Conservation (phyloP, 495 filamentous ascomycete genomes). For the Penicillium flavigenum region DNA sequence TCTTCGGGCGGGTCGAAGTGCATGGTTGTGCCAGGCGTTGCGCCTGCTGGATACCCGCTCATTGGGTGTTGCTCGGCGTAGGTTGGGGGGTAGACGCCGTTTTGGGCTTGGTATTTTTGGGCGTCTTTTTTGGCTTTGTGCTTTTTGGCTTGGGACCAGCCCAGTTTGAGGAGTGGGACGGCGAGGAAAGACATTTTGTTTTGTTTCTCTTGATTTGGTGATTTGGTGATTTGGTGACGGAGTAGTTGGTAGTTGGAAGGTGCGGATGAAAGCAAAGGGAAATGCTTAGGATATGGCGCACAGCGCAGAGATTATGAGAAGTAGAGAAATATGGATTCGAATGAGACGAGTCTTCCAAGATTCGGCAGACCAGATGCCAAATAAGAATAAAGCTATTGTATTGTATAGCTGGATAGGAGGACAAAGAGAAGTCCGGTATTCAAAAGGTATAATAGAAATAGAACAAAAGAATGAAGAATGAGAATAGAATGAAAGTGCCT, state of each 20-base stretch:
- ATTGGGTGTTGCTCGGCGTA: conserved; percentile 21
- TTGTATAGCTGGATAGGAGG: conserved; percentile 16
- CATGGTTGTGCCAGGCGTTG: conserved; percentile 21
- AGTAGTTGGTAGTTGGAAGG: not conserved
- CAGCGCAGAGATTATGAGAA: conserved; percentile 9
- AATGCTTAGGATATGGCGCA: conserved; percentile 4
- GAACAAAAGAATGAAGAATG: conserved; percentile 18
- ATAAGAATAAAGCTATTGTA: conserved; percentile 9
- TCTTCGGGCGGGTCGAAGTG: conserved; percentile 15
- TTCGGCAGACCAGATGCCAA: conserved; percentile 15
- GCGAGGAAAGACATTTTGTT: conserved; percentile 35
- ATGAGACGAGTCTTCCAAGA: conserved; percentile 6
- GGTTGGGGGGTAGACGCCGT: conserved; percentile 12
- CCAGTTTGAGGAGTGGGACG: conserved; percentile 32
- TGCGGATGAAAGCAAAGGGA: not conserved
- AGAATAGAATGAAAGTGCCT: conserved; percentile 18
- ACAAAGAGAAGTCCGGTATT: not conserved
- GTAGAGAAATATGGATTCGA: not conserved
- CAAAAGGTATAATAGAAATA: conserved; percentile 17
- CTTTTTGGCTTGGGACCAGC: conserved; percentile 35
- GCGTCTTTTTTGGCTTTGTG: conserved; percentile 32
- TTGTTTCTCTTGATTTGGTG: conserved; percentile 7
- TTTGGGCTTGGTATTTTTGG: conserved; percentile 26
- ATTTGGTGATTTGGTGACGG: not conserved
- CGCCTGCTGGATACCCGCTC: conserved; percentile 24